Percentiles rank a stretch among this genome's conserved stretches.
phyloP scores from a whole-genome alignment of 345 rosid genomes.

The Populus tremula region DNA sequence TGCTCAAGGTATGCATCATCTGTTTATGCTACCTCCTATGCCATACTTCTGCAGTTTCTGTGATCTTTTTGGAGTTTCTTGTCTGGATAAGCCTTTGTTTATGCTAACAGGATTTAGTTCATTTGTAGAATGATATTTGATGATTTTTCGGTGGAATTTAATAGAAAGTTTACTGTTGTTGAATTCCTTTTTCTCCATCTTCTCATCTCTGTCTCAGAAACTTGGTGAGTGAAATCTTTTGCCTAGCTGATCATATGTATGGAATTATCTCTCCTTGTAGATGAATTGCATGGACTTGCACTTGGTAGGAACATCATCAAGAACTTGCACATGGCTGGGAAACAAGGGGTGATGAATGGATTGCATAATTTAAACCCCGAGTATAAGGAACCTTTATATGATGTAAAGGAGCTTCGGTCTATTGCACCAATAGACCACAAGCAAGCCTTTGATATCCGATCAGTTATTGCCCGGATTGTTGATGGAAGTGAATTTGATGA shows the following conservation, averaged over 20 bases:
- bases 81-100: neutral
- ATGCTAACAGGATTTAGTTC: neutral
- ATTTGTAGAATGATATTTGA: neutral
- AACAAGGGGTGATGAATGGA: slow-evolving; percentile 31
- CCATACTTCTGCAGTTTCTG: slow-evolving; percentile 19
- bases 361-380: slow-evolving; percentile 38
- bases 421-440: slow-evolving; percentile 92
- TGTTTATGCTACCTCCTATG: slow-evolving; percentile 3
- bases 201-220: neutral
- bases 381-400: slow-evolving; percentile 74
- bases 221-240: neutral
- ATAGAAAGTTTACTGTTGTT: neutral
- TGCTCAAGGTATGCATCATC: slow-evolving; percentile 70
- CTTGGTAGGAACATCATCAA: slow-evolving; percentile 87
- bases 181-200: neutral
- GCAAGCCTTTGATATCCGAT: slow-evolving; percentile 85
- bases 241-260: slow-evolving; percentile 3
- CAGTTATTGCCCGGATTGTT: slow-evolving; percentile 83
- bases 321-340: slow-evolving; percentile 89
- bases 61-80: slow-evolving; percentile 12
- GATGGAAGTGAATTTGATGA: slow-evolving; percentile 98
- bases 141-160: neutral
- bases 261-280: slow-evolving; percentile 38
- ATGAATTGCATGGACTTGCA: slow-evolving; percentile 92
- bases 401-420: slow-evolving; percentile 69